Conservation (phyloP, 768 basidiomycete genomes). For the Cystoderma amianthinum region DNA sequence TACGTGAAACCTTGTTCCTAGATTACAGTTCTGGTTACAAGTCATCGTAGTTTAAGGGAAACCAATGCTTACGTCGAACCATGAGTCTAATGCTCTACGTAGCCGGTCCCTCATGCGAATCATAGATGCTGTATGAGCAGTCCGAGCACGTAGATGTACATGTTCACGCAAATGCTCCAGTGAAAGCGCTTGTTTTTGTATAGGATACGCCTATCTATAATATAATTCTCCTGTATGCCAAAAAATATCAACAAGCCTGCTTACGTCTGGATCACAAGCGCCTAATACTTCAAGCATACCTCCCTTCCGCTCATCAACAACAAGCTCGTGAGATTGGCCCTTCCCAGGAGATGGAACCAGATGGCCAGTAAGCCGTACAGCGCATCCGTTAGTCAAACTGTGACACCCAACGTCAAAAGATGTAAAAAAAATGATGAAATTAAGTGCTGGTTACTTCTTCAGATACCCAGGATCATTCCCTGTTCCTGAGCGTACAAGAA, state of each 20-base stretch:
- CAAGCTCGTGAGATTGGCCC: slow-evolving; percentile 42
- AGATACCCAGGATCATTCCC: slow-evolving; percentile 15
- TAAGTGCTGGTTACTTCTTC: no score
- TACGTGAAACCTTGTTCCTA: slow-evolving; percentile 76
- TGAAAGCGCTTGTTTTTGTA: slow-evolving; percentile 83
- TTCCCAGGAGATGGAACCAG: slow-evolving; percentile 35
- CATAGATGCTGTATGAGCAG: slow-evolving; percentile 63
- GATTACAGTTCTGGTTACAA: background rate
- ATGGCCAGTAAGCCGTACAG: slow-evolving; percentile 33
- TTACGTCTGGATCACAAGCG: slow-evolving; percentile 38
- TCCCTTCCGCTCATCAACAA: slow-evolving; percentile 26
- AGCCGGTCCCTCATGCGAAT: slow-evolving; percentile 64
- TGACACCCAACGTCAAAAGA: no score
- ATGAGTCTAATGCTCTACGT: slow-evolving; percentile 48
- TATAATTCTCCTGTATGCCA: background rate
- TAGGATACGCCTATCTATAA: slow-evolving; percentile 67
- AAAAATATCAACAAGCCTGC: slow-evolving; percentile 5
- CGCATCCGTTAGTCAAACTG: slow-evolving; percentile 35
- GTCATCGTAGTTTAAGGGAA: background rate
- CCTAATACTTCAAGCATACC: slow-evolving; percentile 33
- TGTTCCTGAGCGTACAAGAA: slow-evolving; percentile 40
- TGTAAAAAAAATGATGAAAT: slow-evolving; percentile 11
- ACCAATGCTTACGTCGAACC: slow-evolving; percentile 62
- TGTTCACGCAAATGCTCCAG: slow-evolving; percentile 79
- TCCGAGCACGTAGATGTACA: slow-evolving; percentile 83